Evolutionary conservation across 192 early-diverging fungal genomes (phyloP), one percentile per base, ranked within the genome.

Genomic region (Entomortierella chlamydospora): DNA sequence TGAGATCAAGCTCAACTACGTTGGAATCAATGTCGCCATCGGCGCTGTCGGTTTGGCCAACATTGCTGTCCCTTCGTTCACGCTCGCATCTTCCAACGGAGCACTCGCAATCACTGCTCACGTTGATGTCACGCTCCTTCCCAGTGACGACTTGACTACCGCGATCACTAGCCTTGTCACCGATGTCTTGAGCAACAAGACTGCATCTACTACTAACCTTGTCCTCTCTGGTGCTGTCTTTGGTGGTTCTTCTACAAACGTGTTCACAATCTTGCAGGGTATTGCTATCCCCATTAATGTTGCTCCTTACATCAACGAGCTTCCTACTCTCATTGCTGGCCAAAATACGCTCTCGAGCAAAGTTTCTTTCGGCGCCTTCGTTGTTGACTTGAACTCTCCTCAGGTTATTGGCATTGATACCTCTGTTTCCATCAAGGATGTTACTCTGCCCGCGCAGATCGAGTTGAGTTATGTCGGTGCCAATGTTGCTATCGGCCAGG

Each of bases 1-100:
- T 8, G 39, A 77, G 66, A 68, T 77, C 66, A 68, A 68, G 65
- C 54, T 77, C 37, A 77, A 68, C 65, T 77, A 77, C 22, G 73
- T 77, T 22, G 73, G 73, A 17, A 59, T 54, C 47, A 68, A 64
- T 28, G 2, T 62, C 23, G 66, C 34, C 2, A 68, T 77, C 28
- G 42, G 55, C 25, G 28, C 41, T 17, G 31, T 68, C 25, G 52
- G 59, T 22, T 15, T 79, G 42, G 74, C 74, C 18, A 22, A 68
- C 42, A 54, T 79, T 20, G 74, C 53, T 17, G 26, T 79, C 50
- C 74, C 73, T 25, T 55, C 57, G 29, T 77, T 77, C 73, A 30
- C 73, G 6, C 42, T 77, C 37, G 42, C 45, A 37, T 65, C 73
- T n/a, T 26, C 53, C 11, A 47, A 41, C 10, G 49, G 51, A 51